Evolutionary conservation across 495 filamentous ascomycete genomes (phyloP).

Genomic region (Haplographium delicatum): DNA sequence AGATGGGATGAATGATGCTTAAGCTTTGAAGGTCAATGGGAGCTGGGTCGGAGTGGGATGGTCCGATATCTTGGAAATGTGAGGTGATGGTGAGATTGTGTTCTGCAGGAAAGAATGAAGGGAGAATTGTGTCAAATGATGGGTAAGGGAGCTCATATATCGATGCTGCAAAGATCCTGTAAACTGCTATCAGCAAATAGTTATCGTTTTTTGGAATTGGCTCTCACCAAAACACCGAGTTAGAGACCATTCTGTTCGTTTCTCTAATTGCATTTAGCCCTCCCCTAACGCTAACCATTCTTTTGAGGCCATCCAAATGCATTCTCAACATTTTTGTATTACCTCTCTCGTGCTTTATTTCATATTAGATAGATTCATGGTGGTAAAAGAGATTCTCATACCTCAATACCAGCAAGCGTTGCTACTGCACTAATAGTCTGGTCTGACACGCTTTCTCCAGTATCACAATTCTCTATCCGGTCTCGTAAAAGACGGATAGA

Average conservation of each 20-base stretch:
- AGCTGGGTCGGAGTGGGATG: neutral
- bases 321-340: constrained; percentile 22
- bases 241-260: constrained; percentile 6
- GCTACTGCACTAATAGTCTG: constrained; percentile 15
- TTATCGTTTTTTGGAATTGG: neutral
- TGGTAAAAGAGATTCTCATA: neutral
- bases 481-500: constrained; percentile 13
- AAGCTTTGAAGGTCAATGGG: neutral
- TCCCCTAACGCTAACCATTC: constrained; percentile 17
- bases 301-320: constrained; percentile 23
- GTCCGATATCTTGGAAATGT: constrained; percentile 6
- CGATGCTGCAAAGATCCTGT: constrained; percentile 5
- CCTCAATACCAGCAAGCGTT: constrained; percentile 10
- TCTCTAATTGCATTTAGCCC: constrained; percentile 11
- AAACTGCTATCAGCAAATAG: neutral
- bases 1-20: neutral
- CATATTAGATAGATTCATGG: neutral
- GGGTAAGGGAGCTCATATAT: constrained; percentile 6
- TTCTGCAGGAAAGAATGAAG: constrained; percentile 1
- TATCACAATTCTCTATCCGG: constrained; percentile 2
- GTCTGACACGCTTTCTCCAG: neutral
- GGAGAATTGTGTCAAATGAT: neutral
- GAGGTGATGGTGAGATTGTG: constrained; percentile 1
- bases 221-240: constrained; percentile 7
- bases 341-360: constrained; percentile 15